These are phyloP conservation scores for Cyberlindnera subsufficiens DNA, from an alignment of 805 yeast genomes.

Conservation along the genomic window DNA sequence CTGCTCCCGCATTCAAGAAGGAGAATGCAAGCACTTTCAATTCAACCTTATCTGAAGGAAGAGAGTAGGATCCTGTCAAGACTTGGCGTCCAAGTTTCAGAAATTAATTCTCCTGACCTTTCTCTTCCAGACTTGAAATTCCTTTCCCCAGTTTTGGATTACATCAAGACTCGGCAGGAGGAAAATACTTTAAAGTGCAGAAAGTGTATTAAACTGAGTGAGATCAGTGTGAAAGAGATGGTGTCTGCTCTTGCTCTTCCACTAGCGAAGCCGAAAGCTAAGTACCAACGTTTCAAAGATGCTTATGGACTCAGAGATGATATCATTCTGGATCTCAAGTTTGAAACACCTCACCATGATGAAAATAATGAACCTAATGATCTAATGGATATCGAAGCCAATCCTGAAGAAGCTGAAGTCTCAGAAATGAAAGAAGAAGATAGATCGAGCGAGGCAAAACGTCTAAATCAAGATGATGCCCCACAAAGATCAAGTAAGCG, in stretches of 20 bases:
- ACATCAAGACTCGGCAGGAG: slow-evolving; percentile 3
- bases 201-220: slow-evolving; percentile 10
- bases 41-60: slow-evolving; percentile 8
- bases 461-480: slow-evolving; percentile 15
- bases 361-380: background rate
- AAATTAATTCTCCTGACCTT: background rate
- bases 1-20: slow-evolving; percentile 15
- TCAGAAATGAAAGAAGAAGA: background rate
- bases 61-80: slow-evolving; percentile 6
- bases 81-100: background rate
- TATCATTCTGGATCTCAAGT: slow-evolving; percentile 39
- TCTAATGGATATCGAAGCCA: background rate
- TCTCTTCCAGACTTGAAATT: slow-evolving; percentile 12
- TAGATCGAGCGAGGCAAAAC: slow-evolving; percentile 8
- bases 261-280: slow-evolving; percentile 30
- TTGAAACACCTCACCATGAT: slow-evolving; percentile 1
- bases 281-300: slow-evolving; percentile 36
- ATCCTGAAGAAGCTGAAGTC: background rate
- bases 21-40: slow-evolving; percentile 13
- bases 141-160: slow-evolving; percentile 13
- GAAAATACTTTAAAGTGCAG: slow-evolving; percentile 9
- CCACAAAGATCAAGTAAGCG: slow-evolving; percentile 36
- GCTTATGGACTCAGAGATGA: slow-evolving; percentile 44
- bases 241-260: slow-evolving; percentile 20
- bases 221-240: slow-evolving; percentile 26